Evolutionary conservation across 495 filamentous ascomycete genomes (phyloP), one percentile per base, ranked within the genome.

Genomic region (Gamarada debralockiae): DNA sequence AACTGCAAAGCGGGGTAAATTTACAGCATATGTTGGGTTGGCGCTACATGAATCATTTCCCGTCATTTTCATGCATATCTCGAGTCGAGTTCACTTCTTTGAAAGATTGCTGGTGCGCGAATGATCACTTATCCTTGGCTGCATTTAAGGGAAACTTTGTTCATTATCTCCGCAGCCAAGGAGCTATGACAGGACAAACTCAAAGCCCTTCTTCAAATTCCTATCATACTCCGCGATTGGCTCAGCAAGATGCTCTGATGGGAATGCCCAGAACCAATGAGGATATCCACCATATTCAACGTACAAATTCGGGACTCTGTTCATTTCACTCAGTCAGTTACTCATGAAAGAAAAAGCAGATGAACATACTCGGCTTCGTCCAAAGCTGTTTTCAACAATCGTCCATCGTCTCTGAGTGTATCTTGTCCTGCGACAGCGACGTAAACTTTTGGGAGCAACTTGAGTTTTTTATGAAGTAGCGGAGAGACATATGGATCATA

Each of bases 351-450:
- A 22, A 22, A 22, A 4, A 43, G 9, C 4, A 29, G 8, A 34
- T 39, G 10, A 13, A 21, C 41, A 7, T 46, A 53, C 50, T 25
- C 40, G 3, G 22, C 25, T 3, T 46, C 37, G 15, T 53, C 50
- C 40, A 53, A 38, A 20, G 17, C 50, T 20, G n/a, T 15, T 47
- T 42, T 45, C 15, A 53, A 24, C 14, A 53, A 24, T 18, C 50
- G 33, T 21, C 52, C 52, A 31, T 55, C 52, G 43, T 55, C 52
- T 41, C 52, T 38, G 14, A 55, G 23, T 3, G 52, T 48, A 48
- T 55, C 52, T 21, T 24, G 18, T 39, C 34, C 43, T 6, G 42
- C 27, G 13, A 55, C 43, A 15, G 42, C 42, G 6, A 55, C 10
- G 24, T 55, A 55, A 27, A 41, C 36, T 23, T 33, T 38, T 14